Conservation (phyloP, 805 yeast species). For the Wickerhamomyces alni region DNA sequence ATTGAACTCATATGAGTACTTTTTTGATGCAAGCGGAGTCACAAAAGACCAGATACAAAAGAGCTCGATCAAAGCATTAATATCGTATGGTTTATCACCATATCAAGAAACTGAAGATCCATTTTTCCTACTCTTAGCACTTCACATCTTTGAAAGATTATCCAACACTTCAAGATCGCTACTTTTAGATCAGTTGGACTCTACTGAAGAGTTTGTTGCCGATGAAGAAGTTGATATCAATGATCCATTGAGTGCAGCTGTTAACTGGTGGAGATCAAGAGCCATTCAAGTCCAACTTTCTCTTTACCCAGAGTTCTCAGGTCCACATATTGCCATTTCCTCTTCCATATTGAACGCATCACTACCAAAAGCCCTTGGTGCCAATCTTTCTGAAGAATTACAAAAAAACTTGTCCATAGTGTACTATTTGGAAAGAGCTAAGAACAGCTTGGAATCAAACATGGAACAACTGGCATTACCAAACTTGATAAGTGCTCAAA, state of each 20-base stretch:
- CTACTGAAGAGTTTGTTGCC: slow-evolving; percentile 25
- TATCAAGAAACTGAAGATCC: slow-evolving; percentile 55
- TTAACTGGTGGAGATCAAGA: slow-evolving; percentile 74
- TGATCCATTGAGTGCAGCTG: slow-evolving; percentile 33
- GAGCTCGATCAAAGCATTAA: slow-evolving; percentile 32
- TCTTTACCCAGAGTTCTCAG: slow-evolving; percentile 56
- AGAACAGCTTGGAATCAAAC: slow-evolving; percentile 54
- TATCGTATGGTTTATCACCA: slow-evolving; percentile 63
- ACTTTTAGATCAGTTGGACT: slow-evolving; percentile 17
- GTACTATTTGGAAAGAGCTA: slow-evolving; percentile 62
- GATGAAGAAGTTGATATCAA: slow-evolving; percentile 7
- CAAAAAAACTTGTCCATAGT: slow-evolving; percentile 36
- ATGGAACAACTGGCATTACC: slow-evolving; percentile 58
- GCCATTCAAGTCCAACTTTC: slow-evolving; percentile 59
- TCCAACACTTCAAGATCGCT: slow-evolving; percentile 26
- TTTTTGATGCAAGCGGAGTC: slow-evolving; percentile 13
- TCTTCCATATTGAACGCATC: slow-evolving; percentile 27
- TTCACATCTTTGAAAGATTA: slow-evolving; percentile 38
- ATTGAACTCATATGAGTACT: slow-evolving; percentile 26
- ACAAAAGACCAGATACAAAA: slow-evolving; percentile 12
- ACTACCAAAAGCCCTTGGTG: slow-evolving; percentile 12
- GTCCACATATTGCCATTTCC: slow-evolving; percentile 32
- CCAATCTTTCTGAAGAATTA: slow-evolving; percentile 24
- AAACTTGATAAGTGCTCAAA: slow-evolving; percentile 48
- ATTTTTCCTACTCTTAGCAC: slow-evolving; percentile 35